Evolutionary conservation across 2,329 filamentous ascomycete species (phyloP).

Genomic region (Cyphellophora attinorum): DNA sequence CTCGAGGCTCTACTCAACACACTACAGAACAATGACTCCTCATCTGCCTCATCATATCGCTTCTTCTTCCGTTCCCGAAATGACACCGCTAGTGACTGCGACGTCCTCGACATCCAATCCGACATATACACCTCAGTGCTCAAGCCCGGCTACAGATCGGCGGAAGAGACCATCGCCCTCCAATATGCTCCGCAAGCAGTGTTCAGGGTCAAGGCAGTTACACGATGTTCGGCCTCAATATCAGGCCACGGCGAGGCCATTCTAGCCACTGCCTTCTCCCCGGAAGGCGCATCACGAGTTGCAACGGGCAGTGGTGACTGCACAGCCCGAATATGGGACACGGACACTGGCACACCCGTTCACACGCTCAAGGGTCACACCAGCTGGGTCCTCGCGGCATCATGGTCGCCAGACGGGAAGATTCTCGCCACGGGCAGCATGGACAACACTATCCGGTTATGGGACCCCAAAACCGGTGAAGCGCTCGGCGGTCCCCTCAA

Average conservation of each 20-base stretch:
- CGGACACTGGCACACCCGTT: conserved; percentile 81
- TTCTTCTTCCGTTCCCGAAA: conserved; percentile 47
- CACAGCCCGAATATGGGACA: conserved; percentile 89
- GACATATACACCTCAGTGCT: conserved; percentile 43
- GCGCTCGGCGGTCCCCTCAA: conserved; percentile 62
- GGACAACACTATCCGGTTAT: conserved; percentile 84
- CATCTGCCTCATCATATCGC: conserved; percentile 56
- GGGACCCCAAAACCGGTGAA: conserved; percentile 72
- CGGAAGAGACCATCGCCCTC: conserved; percentile 53
- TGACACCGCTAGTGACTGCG: conserved; percentile 22
- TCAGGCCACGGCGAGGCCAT: conserved; percentile 89
- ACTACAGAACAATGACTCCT: conserved; percentile 60
- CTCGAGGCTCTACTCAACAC: conserved; percentile 80
- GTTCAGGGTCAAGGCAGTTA: conserved; percentile 85
- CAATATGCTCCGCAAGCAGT: conserved; percentile 76
- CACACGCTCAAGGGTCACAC: conserved; percentile 80
- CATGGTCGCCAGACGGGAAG: conserved; percentile 75
- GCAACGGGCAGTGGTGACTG: conserved; percentile 86
- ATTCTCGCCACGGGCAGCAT: conserved; percentile 83
- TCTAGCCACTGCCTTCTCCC: conserved; percentile 75
- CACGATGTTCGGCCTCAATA: conserved; percentile 78
- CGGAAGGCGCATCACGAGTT: conserved; percentile 63
- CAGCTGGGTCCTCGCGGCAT: conserved; percentile 80
- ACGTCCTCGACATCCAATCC: conserved; percentile 35
- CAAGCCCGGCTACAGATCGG: conserved; percentile 41